These are phyloP conservation scores for Orbilia ellipsospora DNA, from an alignment of 2,329 filamentous ascomycete species.

Conservation along the genomic window DNA sequence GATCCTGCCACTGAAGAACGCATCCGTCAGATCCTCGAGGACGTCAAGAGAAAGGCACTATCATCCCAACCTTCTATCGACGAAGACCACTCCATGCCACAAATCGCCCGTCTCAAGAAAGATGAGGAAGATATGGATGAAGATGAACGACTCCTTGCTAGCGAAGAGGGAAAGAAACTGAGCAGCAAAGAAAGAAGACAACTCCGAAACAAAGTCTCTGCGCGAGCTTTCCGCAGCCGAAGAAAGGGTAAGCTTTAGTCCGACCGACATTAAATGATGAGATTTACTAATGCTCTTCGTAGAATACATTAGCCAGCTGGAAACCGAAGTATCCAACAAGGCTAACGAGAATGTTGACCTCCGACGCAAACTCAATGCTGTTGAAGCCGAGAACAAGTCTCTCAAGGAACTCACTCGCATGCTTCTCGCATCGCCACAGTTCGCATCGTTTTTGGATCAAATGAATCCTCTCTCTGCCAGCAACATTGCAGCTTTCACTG, in stretches of 20 bases:
- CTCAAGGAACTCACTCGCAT: conserved; percentile 81
- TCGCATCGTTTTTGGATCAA: conserved; percentile 64
- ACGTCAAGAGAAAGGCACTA: conserved; percentile 73
- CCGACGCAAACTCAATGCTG: conserved; percentile 80
- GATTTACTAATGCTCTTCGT: conserved; percentile 33
- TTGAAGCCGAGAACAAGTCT: conserved; percentile 86
- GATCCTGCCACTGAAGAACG: conserved; percentile 82
- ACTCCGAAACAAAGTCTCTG: conserved; percentile 98
- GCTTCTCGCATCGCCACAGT: conserved; percentile 81
- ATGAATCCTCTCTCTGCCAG: conserved; percentile 51
- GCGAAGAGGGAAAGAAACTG: conserved; percentile 98
- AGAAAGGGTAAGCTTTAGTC: conserved; percentile 81
- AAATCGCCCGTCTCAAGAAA: conserved; percentile 82
- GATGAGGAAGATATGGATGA: conserved; percentile 99
- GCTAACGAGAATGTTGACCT: conserved; percentile 85
- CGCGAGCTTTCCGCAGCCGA: conserved; percentile 94
- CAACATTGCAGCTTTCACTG: conserved; percentile 42
- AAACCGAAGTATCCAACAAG: conserved; percentile 85
- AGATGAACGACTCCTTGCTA: conserved; percentile 91
- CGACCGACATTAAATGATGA: neutral
- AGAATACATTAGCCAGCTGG: conserved; percentile 98
- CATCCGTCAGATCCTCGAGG: conserved; percentile 90
- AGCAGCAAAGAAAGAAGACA: conserved; percentile 96
- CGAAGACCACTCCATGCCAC: conserved; percentile 66
- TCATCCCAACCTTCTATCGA: conserved; percentile 60